Evolutionary conservation across 2,329 filamentous ascomycete genomes (phyloP), one percentile per base, ranked within the genome.

Genomic region (Bipolaris cookei): DNA sequence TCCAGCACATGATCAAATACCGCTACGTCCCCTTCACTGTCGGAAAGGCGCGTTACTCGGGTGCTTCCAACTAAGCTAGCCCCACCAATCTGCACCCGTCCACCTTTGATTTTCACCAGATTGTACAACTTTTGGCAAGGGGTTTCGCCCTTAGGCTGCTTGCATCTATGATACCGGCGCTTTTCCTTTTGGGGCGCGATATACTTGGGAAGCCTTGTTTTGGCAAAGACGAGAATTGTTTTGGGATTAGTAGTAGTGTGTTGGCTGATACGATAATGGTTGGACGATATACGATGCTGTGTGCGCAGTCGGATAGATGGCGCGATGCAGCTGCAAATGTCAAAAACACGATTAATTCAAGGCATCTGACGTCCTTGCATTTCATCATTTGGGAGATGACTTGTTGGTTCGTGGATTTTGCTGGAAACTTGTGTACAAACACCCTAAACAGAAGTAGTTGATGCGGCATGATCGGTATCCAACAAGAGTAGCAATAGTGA

Each of bases 1-100:
- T 99, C 70, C 95, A 99, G 82, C 95, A 98, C 82, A 99, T 99
- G 95, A 94, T 99, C 85, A 99, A 98, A 83, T 99, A 98, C 83
- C 91, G 94, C 80, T 99, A 97, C 76, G 92, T 97, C 28, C 92
- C 93, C 38, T 97, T 97, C 81, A 89, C 91, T 38, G 87, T 96
- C 65, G 93, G 93, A 78, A 97, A 97, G 86, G 75, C 73, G 56
- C 69, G 73, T 18, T 77, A 76, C 66, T 64, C 70, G 16, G 68
- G 63, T 47, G 64, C 65, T 42, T 58, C 69, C 43, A 71, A 68
- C 65, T 74, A 51, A 18, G n/a, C 32, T 10, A 42, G 20, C 14
- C 38, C 6, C 30, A 16, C 6, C 14, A 11, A 16, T 23, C 28
- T 14, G 32, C 32, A 44, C 8, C 28, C 38, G 11, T 43, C 48